Conservation (phyloP, 352 stramenopile genomes). For the Pythium oligandrum region DNA sequence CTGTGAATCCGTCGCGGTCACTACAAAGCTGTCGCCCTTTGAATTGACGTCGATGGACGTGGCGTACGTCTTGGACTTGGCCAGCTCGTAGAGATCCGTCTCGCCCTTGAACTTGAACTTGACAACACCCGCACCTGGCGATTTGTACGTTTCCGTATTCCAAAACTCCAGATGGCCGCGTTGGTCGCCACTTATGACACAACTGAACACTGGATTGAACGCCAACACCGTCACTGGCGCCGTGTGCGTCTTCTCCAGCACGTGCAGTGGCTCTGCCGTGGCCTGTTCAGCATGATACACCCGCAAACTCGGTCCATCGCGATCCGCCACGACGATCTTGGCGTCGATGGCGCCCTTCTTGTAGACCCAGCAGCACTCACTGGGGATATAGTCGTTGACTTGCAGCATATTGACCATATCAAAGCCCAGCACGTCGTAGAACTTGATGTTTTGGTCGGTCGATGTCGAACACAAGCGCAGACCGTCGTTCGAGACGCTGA, state of each 20-base stretch:
- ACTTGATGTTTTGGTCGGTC: slow-evolving; percentile 94
- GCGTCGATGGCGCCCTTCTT: slow-evolving; percentile 45
- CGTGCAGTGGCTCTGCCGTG: slow-evolving; percentile 42
- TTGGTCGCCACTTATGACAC: slow-evolving; percentile 89
- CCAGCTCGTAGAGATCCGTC: slow-evolving; percentile 95
- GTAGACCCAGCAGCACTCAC: slow-evolving; percentile 73
- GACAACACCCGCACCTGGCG: slow-evolving; percentile 22
- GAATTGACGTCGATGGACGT: slow-evolving; percentile 70
- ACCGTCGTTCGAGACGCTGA: slow-evolving; percentile 85
- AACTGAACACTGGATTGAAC: slow-evolving; percentile 84
- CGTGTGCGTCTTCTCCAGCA: slow-evolving; percentile 86
- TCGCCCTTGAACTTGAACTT: slow-evolving; percentile 94
- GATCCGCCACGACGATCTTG: slow-evolving; percentile 78
- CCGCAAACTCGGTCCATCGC: slow-evolving; percentile 54
- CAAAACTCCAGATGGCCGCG: slow-evolving; percentile 95
- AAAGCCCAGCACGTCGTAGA: slow-evolving; percentile 98
- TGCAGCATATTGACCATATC: slow-evolving; percentile 98
- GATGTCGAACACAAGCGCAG: slow-evolving; percentile 82
- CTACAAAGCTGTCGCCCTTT: slow-evolving; percentile 76
- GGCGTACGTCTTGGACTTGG: slow-evolving; percentile 88
- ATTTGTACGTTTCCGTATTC: slow-evolving; percentile 67
- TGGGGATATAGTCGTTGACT: slow-evolving; percentile 54
- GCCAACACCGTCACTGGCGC: slow-evolving; percentile 86
- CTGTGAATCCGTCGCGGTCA: slow-evolving; percentile 84
- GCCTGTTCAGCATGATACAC: slow-evolving; percentile 85